Evolutionary conservation across 2,329 filamentous ascomycete species (phyloP).

Genomic region (Botrytis cinerea): DNA sequence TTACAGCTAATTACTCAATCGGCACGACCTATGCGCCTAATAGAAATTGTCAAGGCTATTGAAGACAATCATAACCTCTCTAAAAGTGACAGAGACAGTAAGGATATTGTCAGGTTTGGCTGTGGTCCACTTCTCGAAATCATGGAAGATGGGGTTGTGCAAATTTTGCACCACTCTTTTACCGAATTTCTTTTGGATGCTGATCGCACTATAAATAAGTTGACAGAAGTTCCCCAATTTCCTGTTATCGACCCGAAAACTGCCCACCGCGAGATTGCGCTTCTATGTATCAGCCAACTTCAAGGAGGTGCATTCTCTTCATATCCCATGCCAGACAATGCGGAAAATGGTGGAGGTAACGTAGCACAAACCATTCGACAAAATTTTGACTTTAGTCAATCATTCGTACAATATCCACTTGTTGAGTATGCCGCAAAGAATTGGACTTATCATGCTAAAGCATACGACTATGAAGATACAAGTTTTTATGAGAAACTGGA

Average conservation of each 20-base stretch:
- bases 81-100: conserved; percentile 33
- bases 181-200: conserved; percentile 48
- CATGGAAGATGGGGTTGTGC: conserved; percentile 48
- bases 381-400: not conserved
- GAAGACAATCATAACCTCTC: not conserved
- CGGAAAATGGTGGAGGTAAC: not conserved
- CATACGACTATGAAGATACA: conserved; percentile 28
- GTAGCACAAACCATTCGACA: not conserved
- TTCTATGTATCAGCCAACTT: conserved; percentile 8
- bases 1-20: conserved; percentile 34
- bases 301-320: conserved; percentile 16
- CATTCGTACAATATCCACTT: conserved; percentile 27
- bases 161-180: conserved; percentile 51
- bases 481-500: conserved; percentile 25
- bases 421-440: conserved; percentile 31
- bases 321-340: not conserved
- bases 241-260: conserved; percentile 20
- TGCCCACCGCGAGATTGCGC: conserved; percentile 9
- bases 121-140: conserved; percentile 49
- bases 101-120: conserved; percentile 43
- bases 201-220: not conserved
- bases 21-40: conserved; percentile 32
- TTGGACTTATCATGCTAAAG: conserved; percentile 28
- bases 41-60: conserved; percentile 21
- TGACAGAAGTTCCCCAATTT: conserved; percentile 14